Base-by-base conservation (phyloP, 1,139 yeast genomes). In the Kluyveromyces marxianus region DNA sequence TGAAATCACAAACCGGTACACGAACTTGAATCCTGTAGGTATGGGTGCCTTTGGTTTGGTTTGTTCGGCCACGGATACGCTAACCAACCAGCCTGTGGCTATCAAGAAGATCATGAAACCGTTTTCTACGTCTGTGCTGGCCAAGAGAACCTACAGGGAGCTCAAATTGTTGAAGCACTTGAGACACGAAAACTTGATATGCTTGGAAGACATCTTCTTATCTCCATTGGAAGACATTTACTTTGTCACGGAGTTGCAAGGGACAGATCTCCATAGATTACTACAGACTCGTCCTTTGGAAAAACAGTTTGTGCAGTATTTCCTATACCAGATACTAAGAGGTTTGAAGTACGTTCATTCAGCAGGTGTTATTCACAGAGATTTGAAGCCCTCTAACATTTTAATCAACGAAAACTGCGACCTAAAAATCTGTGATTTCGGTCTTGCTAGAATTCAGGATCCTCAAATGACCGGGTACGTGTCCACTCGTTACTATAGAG, bases 391-490 rank as follows among this genome's bases (percentile, higher is more conserved):
- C 5, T 81, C 92, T 51, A 92, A 92, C 67, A 87, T 92, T 51
- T 74, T 92, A 51, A 86, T 92, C 58, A 90, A 90, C 64, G 97
- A 90, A 69, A 89, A 90, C 67, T 92, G 97, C 69, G 97, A 92
- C 68, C 74, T 92, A 61, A 90, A 90, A 66, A 92, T 92, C 58
- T 90, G 97, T 70, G 98, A 92, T 69, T 92, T 92, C 65, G 98
- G 98, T 27, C 74, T 92, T 52, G 97, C 97, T 33, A 77, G 98
- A 64, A 86, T 92, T 63, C 97, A 92, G 71, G 97, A 92, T 68
- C 96, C 97, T 8, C 97, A 92, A 66, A 92, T 92, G 98, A 92
- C 98, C 1, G 99, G 98, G 31, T 92, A 92, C 66, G 98, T 92
- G 21, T 84, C 95, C 24, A 92, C 99, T 3, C 71, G 99, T 59